Conservation (phyloP, 805 yeast genomes). For the Ogataea pilisensis region DNA sequence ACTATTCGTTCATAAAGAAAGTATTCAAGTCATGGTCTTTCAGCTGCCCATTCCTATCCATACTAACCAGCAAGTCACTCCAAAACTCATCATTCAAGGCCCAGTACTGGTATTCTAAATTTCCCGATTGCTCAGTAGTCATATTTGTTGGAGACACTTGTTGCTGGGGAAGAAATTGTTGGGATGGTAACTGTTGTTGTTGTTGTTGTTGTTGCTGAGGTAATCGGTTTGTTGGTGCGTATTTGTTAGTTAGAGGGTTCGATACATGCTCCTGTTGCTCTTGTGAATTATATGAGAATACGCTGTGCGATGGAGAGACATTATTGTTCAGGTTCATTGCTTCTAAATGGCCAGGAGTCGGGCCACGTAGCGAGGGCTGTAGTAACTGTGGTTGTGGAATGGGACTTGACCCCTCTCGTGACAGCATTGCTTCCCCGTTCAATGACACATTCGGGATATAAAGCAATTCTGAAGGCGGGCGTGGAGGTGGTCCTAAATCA, state of each 20-base stretch:
- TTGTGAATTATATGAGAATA: no score
- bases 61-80: constrained; percentile 47
- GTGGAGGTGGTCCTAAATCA: not conserved
- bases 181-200: not conserved
- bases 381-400: constrained; percentile 13
- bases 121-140: constrained; percentile 13
- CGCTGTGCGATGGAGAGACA: no score
- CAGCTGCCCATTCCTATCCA: constrained; percentile 13
- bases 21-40: constrained; percentile 13
- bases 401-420: not conserved
- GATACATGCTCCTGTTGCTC: constrained; percentile 1
- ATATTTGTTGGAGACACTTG: not conserved
- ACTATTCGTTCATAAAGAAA: constrained; percentile 12
- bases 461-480: not conserved
- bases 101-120: constrained; percentile 46
- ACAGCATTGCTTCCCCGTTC: no score
- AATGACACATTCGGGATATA: not conserved
- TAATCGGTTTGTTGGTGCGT: no score
- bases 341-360: no score
- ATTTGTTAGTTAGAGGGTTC: no score
- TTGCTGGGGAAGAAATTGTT: not conserved
- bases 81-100: constrained; percentile 68
- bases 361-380: no score
- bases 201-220: not conserved
- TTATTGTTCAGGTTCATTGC: no score